Base-by-base conservation (phyloP, 495 filamentous ascomycete genomes). In the Elasticomyces elasticus region DNA sequence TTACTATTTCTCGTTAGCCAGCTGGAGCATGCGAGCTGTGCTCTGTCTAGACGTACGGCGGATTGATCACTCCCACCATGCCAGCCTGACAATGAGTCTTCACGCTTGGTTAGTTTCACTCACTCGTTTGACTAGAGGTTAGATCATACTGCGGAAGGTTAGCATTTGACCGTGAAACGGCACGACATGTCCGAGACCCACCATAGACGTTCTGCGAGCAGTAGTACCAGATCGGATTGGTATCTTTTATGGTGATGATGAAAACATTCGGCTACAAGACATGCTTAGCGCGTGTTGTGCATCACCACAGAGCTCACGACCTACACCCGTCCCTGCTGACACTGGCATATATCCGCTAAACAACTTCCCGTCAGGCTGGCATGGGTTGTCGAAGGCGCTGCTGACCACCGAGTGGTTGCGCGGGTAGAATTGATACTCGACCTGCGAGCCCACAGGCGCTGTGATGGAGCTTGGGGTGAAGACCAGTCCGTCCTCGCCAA, bases 341-440 rank as follows among this genome's bases (percentile, higher is more conserved):
- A 51, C 49, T 2, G 40, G 28, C 49, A 37, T 31, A 40, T 51
- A 51, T n/a, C 49, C 41, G 0, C 43, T 67, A 40, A 51, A 51
- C 28, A 31, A 27, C 15, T 38, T 51, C 15, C 49, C 30, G 23
- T 37, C 30, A 6, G 80, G 76, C 19, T 76, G 66, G 64, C 81
- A 86, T 0, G 82, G 82, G 0, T 71, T 64, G 17, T 51, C 47
- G 51, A 80, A 86, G 28, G 76, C 72, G 3, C 79, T 75, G 50
- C 82, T 74, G 4, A 74, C 73, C 24, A 84, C 79, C 4, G 78
- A 79, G 61, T 85, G 82, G 53, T 81, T 82, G 56, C 73, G 66
- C 0, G 79, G 74, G 55, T 77, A 83, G 68, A 82, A 86, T 50
- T 75, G 66, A 59, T 82, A 86, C 12, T 75, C 71, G 49, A 86